Percentiles rank a stretch among this genome's conserved stretches.
Evolutionary conservation across 1,139 yeast genomes (phyloP).

Genomic region (Hansenula sp.): DNA sequence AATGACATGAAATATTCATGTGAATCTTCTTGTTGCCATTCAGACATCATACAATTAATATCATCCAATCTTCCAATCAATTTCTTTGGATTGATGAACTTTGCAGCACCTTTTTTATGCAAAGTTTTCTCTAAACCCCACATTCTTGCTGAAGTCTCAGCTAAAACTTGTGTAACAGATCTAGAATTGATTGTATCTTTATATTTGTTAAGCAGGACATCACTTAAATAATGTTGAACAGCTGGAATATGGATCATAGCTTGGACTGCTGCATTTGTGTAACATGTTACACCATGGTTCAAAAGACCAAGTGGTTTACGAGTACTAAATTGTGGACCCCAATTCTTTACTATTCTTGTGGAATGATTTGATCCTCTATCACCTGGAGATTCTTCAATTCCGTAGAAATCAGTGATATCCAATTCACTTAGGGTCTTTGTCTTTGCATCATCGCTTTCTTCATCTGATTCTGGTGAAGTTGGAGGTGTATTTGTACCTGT

Average conservation of each 20-base stretch:
- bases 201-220: slow-evolving; percentile 51
- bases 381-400: slow-evolving; percentile 43
- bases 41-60: slow-evolving; percentile 93
- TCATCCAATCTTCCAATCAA: slow-evolving; percentile 72
- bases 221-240: slow-evolving; percentile 73
- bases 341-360: slow-evolving; percentile 51
- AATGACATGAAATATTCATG: slow-evolving; percentile 95
- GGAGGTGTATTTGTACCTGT: slow-evolving; percentile 15
- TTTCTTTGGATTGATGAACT: slow-evolving; percentile 67
- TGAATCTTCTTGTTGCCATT: slow-evolving; percentile 97
- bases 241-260: slow-evolving; percentile 89
- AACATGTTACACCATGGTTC: slow-evolving; percentile 94
- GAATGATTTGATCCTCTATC: slow-evolving; percentile 61
- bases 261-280: slow-evolving; percentile 93
- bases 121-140: slow-evolving; percentile 42
- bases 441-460: slow-evolving; percentile 13
- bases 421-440: slow-evolving; percentile 18
- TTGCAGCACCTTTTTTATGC: slow-evolving; percentile 25
- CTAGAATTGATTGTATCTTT: slow-evolving; percentile 41
- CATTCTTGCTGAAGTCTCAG: slow-evolving; percentile 66
- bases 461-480: slow-evolving; percentile 20
- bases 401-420: slow-evolving; percentile 35
- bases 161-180: slow-evolving; percentile 69
- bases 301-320: slow-evolving; percentile 70
- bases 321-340: slow-evolving; percentile 43